These are phyloP conservation scores for Sporisorium sorghi DNA, from an alignment of 1,284 basidiomycete genomes.

Conservation along the genomic window DNA sequence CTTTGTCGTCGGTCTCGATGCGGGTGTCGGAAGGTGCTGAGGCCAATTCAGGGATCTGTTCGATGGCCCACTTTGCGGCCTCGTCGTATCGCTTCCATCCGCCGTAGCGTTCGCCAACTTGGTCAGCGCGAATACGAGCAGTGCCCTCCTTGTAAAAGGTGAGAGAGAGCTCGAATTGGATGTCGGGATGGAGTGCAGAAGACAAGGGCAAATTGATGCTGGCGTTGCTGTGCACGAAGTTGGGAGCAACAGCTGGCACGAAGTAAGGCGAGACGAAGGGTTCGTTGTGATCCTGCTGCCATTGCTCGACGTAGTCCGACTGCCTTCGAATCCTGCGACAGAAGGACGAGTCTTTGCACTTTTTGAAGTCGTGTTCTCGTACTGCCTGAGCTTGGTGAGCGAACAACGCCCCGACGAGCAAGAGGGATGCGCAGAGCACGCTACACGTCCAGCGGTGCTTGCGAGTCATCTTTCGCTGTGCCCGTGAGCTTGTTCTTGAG, in stretches of 20 bases:
- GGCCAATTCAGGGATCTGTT: constrained; percentile 52
- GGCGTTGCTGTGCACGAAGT: constrained; percentile 33
- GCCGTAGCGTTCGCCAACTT: constrained; percentile 56
- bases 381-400: constrained; percentile 28
- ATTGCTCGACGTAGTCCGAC: constrained; percentile 55
- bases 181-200: constrained; percentile 61
- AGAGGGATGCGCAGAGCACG: constrained; percentile 25
- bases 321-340: constrained; percentile 65
- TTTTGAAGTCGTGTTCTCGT: constrained; percentile 64
- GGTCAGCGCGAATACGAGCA: constrained; percentile 62
- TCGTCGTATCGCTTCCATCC: constrained; percentile 64
- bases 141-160: constrained; percentile 64
- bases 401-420: constrained; percentile 18
- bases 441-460: constrained; percentile 19
- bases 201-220: constrained; percentile 48
- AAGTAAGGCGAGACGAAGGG: constrained; percentile 60
- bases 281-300: constrained; percentile 32
- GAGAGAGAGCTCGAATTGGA: constrained; percentile 57
- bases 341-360: constrained; percentile 66
- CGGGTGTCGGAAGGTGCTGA: constrained; percentile 21
- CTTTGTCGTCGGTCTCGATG: constrained; percentile 16
- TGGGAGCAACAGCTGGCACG: constrained; percentile 17
- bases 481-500: neutral
- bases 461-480: constrained; percentile 11
- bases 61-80: constrained; percentile 61